These are phyloP conservation scores for Trichoderma lentiforme DNA, from an alignment of 2,329 filamentous ascomycete species.

Conservation along the genomic window DNA sequence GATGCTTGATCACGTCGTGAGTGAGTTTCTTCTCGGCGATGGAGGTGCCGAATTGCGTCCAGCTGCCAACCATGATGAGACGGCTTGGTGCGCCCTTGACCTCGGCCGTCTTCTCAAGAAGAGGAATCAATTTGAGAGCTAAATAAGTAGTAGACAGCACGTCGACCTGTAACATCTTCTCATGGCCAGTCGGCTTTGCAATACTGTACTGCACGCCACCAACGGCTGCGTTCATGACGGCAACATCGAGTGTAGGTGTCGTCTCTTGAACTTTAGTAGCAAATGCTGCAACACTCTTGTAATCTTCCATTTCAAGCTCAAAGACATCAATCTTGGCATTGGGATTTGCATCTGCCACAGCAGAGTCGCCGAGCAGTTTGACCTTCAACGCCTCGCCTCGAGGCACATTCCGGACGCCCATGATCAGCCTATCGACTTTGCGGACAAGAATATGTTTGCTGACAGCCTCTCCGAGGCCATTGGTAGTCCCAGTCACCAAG, in stretches of 20 bases:
- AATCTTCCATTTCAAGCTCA: background rate
- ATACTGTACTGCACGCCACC: background rate
- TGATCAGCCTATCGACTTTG: background rate
- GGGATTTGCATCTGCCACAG: background rate
- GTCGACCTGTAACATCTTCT: background rate
- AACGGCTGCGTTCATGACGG: background rate
- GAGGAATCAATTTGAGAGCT: background rate
- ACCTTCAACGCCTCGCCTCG: background rate
- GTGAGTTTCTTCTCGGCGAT: background rate
- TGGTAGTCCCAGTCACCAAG: background rate
- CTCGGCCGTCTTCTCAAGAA: background rate
- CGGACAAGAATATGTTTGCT: background rate
- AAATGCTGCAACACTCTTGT: background rate
- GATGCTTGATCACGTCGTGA: background rate
- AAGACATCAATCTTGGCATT: background rate
- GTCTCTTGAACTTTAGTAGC: background rate
- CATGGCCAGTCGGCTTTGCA: background rate
- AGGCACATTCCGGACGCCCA: background rate
- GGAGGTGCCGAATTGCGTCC: background rate
- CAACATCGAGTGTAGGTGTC: background rate
- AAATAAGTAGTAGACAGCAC: background rate
- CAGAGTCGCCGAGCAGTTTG: background rate
- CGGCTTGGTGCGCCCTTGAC: background rate
- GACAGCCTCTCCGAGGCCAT: background rate
- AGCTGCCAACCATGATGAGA: background rate